Evolutionary conservation across 768 basidiomycete species (phyloP).

Genomic region (Amanita brunnescens): DNA sequence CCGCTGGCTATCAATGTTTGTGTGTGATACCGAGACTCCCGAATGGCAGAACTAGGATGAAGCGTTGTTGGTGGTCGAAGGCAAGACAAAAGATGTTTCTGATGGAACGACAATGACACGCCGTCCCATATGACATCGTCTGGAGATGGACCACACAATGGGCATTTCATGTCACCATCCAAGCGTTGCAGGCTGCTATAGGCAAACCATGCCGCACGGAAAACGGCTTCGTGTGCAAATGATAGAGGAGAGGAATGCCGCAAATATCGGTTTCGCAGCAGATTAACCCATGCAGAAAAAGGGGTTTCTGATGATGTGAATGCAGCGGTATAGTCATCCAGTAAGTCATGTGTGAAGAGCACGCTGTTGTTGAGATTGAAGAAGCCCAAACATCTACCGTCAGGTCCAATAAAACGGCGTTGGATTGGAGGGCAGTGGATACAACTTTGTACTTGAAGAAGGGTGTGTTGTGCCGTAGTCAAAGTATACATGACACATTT

Average conservation of each 20-base stretch:
- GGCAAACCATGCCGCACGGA: slow-evolving; percentile 25
- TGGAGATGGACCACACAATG: slow-evolving; percentile 18
- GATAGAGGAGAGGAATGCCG: background rate
- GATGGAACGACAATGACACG: slow-evolving; percentile 21
- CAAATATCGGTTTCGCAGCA: slow-evolving; percentile 16
- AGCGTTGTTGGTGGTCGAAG: slow-evolving; percentile 12
- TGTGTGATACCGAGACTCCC: background rate
- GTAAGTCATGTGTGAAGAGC: slow-evolving; percentile 23
- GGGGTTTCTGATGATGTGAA: slow-evolving; percentile 28
- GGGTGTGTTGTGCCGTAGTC: background rate
- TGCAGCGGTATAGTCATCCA: slow-evolving; percentile 24
- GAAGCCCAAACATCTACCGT: slow-evolving; percentile 17
- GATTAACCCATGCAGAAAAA: slow-evolving; percentile 20
- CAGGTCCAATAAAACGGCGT: slow-evolving; percentile 21
- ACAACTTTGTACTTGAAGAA: background rate
- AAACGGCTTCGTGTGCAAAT: slow-evolving; percentile 22
- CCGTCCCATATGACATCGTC: slow-evolving; percentile 26
- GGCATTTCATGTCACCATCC: slow-evolving; percentile 18
- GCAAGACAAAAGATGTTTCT: slow-evolving; percentile 16
- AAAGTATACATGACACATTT: background rate
- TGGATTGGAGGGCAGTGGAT: background rate
- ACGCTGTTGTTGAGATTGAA: slow-evolving; percentile 27
- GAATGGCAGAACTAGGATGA: background rate
- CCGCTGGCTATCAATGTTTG: background rate
- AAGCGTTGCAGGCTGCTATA: slow-evolving; percentile 18